Evolutionary conservation across 1,284 basidiomycete species (phyloP).

Genomic region (Fistulina hepatica): DNA sequence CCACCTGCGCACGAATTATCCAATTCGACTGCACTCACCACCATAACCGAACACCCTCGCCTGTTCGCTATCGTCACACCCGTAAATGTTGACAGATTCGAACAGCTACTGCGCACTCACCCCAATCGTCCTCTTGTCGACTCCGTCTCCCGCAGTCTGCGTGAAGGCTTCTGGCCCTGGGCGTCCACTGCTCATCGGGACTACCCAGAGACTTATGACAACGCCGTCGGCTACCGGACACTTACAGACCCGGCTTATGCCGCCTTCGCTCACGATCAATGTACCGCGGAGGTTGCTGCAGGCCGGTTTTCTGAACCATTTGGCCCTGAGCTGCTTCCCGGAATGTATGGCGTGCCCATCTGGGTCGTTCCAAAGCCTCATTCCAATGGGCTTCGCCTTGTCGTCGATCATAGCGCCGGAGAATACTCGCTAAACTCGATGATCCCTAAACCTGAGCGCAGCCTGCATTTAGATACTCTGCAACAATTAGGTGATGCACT

Average conservation of each 20-base stretch:
- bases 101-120: slow-evolving; percentile 21
- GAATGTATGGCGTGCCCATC: slow-evolving; percentile 31
- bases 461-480: slow-evolving; percentile 15
- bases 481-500: slow-evolving; percentile 13
- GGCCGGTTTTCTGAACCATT: slow-evolving; percentile 29
- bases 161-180: slow-evolving; percentile 33
- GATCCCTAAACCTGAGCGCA: slow-evolving; percentile 17
- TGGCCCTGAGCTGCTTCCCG: slow-evolving; percentile 27
- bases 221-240: background rate
- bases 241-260: slow-evolving; percentile 2
- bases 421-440: slow-evolving; percentile 21
- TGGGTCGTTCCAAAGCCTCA: slow-evolving; percentile 25
- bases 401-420: slow-evolving; percentile 27
- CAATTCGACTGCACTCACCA: slow-evolving; percentile 13
- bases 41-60: slow-evolving; percentile 17
- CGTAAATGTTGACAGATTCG: slow-evolving; percentile 23
- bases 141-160: slow-evolving; percentile 23
- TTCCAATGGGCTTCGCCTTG: slow-evolving; percentile 22
- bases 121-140: slow-evolving; percentile 27
- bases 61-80: slow-evolving; percentile 28
- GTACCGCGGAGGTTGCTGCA: slow-evolving; percentile 22
- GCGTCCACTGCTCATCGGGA: slow-evolving; percentile 17
- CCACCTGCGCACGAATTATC: slow-evolving; percentile 11
- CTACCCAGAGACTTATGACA: slow-evolving; percentile 20
- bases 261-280: slow-evolving; percentile 23